Percentiles rank a stretch among this genome's conserved stretches.
Evolutionary conservation across 2,329 filamentous ascomycete genomes (phyloP).

Genomic region (Botrytis medusae): DNA sequence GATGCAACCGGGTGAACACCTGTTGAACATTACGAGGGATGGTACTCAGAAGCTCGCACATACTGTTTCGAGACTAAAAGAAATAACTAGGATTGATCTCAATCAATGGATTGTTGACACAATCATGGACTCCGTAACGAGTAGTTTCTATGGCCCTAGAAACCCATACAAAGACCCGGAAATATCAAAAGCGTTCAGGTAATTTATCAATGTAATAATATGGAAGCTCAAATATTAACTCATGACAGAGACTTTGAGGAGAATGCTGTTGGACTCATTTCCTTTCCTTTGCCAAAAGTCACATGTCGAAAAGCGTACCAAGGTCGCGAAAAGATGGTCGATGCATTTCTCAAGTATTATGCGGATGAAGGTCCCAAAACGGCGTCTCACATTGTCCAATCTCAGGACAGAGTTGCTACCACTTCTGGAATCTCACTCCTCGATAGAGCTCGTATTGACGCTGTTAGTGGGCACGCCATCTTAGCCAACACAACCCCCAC

Average conservation of each 20-base stretch:
- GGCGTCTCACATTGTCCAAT: constrained; percentile 3
- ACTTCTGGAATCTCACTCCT: neutral
- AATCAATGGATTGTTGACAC: neutral
- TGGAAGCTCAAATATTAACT: neutral
- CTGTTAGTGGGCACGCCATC: neutral
- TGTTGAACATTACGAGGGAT: neutral
- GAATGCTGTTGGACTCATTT: neutral
- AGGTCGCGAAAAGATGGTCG: neutral
- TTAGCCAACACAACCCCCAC: constrained; percentile 7
- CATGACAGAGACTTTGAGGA: neutral
- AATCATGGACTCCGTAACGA: neutral
- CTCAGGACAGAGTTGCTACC: neutral
- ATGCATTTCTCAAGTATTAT: constrained; percentile 3
- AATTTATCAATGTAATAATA: neutral
- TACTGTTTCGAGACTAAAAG: neutral
- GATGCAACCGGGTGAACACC: neutral
- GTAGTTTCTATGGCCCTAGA: neutral
- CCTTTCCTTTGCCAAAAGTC: neutral
- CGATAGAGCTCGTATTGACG: constrained; percentile 1
- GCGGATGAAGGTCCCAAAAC: neutral
- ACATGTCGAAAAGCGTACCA: constrained; percentile 2
- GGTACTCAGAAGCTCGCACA: neutral
- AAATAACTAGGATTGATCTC: neutral
- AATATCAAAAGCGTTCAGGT: constrained; percentile 1
- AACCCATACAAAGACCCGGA: constrained; percentile 6